These are phyloP conservation scores for Chlamydomonas asymmetrica DNA, from an alignment of 139 green algal genomes.

Conservation along the genomic window DNA sequence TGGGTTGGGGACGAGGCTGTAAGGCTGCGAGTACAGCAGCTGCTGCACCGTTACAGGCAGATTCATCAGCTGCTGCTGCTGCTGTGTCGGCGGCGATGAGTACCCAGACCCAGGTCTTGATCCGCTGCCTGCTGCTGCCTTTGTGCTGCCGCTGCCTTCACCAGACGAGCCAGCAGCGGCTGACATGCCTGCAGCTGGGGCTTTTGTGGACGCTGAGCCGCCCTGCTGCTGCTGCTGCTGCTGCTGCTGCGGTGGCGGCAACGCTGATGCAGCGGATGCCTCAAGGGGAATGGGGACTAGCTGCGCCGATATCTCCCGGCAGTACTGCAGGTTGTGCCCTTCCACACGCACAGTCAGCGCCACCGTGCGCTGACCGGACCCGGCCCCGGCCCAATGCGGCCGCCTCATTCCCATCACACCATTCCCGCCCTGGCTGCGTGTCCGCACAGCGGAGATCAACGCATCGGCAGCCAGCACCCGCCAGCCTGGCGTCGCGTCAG, in stretches of 20 bases:
- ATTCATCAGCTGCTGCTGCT: background rate
- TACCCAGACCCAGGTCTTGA: background rate
- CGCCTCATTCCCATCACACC: too few relatives aligned
- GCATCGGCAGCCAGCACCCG: too few relatives aligned
- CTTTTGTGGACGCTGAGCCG: too few relatives aligned
- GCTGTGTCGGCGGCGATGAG: background rate
- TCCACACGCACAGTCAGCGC: conserved; percentile 21
- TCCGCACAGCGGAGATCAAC: too few relatives aligned
- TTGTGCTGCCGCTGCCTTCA: background rate
- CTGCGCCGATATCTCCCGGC: background rate
- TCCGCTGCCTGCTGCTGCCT: background rate
- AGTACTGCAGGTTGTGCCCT: conserved; percentile 25
- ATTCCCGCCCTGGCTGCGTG: too few relatives aligned
- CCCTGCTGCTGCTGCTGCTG: background rate
- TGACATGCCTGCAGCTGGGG: too few relatives aligned
- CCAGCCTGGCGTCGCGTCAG: too few relatives aligned
- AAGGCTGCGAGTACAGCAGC: conserved; percentile 17
- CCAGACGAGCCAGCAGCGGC: too few relatives aligned
- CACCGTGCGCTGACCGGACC: too few relatives aligned
- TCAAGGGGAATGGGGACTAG: background rate
- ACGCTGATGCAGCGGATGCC: background rate
- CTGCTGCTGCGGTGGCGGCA: background rate
- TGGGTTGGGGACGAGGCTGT: background rate
- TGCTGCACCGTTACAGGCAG: too few relatives aligned
- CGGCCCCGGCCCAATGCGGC: too few relatives aligned